phyloP scores from a whole-genome alignment of 148 eudicot species.

The Euryodendron excelsum region DNA sequence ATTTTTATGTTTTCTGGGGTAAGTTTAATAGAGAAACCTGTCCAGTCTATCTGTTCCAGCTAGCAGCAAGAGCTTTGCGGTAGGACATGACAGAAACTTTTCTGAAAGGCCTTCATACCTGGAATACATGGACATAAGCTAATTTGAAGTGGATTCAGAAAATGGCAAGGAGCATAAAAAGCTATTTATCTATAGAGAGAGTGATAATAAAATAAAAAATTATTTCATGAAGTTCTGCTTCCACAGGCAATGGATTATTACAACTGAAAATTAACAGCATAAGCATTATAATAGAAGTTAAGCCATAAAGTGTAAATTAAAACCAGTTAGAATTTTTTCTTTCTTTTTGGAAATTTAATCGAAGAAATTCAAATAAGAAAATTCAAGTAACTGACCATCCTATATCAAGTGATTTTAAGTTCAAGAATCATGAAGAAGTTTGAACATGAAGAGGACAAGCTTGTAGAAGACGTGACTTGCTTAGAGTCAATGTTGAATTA shows the following conservation, averaged over 20 bases:
- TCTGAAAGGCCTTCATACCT: constrained; percentile 99
- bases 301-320: neutral
- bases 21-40: constrained; percentile 46
- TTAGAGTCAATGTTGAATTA: neutral
- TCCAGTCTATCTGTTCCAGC: constrained; percentile 98
- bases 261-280: neutral
- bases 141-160: neutral
- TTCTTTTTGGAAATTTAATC: neutral
- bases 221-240: neutral
- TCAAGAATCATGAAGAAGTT: neutral
- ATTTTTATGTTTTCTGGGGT: neutral
- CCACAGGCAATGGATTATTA: neutral
- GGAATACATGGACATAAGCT: constrained; percentile 23
- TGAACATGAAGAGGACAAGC: neutral
- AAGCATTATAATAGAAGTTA: neutral
- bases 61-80: constrained; percentile 76
- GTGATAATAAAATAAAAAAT: neutral
- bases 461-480: neutral
- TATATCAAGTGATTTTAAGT: neutral
- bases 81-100: constrained; percentile 70
- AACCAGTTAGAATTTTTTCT: neutral
- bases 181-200: neutral
- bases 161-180: neutral
- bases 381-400: neutral
- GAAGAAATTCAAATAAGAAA: neutral